These are phyloP conservation scores for Brassica rapa DNA, from an alignment of 345 rosid genomes.

Conservation along the genomic window DNA sequence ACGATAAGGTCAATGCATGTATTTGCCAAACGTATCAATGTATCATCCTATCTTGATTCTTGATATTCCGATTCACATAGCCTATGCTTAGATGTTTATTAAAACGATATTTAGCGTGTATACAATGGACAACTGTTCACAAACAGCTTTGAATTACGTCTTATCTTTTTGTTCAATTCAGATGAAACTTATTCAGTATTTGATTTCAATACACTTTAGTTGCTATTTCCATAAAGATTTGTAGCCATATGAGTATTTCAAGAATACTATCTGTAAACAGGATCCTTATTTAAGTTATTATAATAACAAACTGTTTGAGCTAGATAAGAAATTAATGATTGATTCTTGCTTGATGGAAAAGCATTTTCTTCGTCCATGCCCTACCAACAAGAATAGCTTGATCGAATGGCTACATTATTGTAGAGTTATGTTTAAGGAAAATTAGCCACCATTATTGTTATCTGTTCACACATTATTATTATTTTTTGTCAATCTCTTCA, in stretches of 20 bases:
- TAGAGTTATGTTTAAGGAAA: too few relatives aligned
- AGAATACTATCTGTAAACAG: background rate
- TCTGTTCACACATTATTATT: too few relatives aligned
- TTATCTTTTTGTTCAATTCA: background rate
- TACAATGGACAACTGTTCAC: slow-evolving; percentile 18
- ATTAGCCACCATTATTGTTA: too few relatives aligned
- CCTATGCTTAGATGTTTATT: slow-evolving; percentile 13
- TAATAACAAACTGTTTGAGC: background rate
- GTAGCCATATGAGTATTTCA: slow-evolving; percentile 3
- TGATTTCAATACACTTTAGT: background rate
- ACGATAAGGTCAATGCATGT: background rate
- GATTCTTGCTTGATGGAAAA: too few relatives aligned
- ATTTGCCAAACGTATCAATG: slow-evolving; percentile 20
- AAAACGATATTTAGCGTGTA: slow-evolving; percentile 25
- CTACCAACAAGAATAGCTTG: too few relatives aligned
- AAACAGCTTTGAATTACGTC: slow-evolving; percentile 3
- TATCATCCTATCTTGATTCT: slow-evolving; percentile 11
- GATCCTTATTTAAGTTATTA: background rate
- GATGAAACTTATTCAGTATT: background rate
- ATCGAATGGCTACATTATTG: too few relatives aligned
- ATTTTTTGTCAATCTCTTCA: background rate
- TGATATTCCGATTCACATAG: slow-evolving; percentile 13
- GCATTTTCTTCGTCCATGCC: too few relatives aligned
- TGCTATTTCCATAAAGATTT: slow-evolving; percentile 14
- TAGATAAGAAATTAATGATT: background rate